phyloP scores from a whole-genome alignment of 306 rosid genomes.

The Sphenostylis stenocarpa region DNA sequence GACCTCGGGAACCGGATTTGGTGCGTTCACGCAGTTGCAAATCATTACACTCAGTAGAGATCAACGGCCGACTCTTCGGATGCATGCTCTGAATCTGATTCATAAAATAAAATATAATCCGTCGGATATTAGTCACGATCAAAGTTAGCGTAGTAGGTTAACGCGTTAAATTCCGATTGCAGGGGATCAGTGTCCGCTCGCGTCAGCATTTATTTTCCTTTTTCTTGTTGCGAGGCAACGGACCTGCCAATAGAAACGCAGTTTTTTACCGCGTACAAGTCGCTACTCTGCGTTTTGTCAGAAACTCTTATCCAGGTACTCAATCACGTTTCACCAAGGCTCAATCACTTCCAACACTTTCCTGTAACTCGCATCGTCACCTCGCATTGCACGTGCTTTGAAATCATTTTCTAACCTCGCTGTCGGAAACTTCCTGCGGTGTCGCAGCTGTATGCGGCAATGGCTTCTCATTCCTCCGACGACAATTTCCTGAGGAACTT shows the following conservation, averaged over 20 bases:
- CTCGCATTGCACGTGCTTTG: neutral
- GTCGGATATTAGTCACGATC: neutral
- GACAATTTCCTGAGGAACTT: slow-evolving; percentile 50
- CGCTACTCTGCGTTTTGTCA: neutral
- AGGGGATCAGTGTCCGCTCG: neutral
- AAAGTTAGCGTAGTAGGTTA: neutral
- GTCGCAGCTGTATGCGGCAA: slow-evolving; percentile 26
- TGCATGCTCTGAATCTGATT: neutral
- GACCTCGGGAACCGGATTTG: no score
- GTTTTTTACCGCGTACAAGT: neutral
- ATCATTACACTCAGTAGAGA: neutral
- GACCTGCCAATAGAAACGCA: neutral
- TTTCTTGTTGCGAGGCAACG: neutral
- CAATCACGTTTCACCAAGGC: neutral
- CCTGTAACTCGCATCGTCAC: neutral
- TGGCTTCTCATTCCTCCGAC: slow-evolving; percentile 42
- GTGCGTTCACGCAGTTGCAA: neutral
- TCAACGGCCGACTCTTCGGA: neutral
- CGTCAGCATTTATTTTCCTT: neutral
- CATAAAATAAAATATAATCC: neutral
- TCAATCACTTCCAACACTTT: neutral
- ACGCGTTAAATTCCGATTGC: neutral
- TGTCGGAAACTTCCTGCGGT: neutral
- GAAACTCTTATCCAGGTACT: neutral
- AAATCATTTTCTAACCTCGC: neutral